Percentiles rank a stretch among this genome's conserved stretches.
These are phyloP conservation scores for Mercurialis annua DNA, from an alignment of 345 rosid species.

Conservation along the genomic window DNA sequence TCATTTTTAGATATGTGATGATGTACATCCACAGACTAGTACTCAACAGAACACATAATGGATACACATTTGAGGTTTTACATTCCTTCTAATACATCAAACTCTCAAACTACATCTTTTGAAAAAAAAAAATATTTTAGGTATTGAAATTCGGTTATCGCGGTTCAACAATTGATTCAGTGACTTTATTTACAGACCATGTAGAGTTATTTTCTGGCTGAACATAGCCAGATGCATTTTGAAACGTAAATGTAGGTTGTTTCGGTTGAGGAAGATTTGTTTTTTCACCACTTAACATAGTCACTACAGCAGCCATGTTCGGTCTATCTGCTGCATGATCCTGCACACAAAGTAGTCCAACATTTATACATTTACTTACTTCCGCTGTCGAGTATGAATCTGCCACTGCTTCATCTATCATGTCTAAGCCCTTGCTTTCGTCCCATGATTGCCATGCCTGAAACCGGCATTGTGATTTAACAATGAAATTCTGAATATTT, in stretches of 20 bases:
- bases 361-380: not conserved
- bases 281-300: not conserved
- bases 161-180: not conserved
- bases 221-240: not conserved
- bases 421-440: conserved; percentile 4
- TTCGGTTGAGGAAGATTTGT: not conserved
- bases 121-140: too few relatives aligned
- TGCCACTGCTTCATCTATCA: not conserved
- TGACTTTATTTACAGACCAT: not conserved
- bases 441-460: conserved; percentile 25
- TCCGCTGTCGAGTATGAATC: not conserved
- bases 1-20: too few relatives aligned
- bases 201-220: not conserved
- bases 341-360: not conserved
- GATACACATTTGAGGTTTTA: too few relatives aligned
- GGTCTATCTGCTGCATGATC: not conserved
- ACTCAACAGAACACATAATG: too few relatives aligned
- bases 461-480: not conserved
- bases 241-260: conserved; percentile 1
- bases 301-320: not conserved
- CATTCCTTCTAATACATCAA: too few relatives aligned
- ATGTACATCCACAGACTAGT: too few relatives aligned
- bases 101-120: too few relatives aligned
- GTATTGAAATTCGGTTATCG: too few relatives aligned
- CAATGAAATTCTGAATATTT: too few relatives aligned